phyloP scores from a whole-genome alignment of 2,329 filamentous ascomycete species.

The Aureobasidium zeae region DNA sequence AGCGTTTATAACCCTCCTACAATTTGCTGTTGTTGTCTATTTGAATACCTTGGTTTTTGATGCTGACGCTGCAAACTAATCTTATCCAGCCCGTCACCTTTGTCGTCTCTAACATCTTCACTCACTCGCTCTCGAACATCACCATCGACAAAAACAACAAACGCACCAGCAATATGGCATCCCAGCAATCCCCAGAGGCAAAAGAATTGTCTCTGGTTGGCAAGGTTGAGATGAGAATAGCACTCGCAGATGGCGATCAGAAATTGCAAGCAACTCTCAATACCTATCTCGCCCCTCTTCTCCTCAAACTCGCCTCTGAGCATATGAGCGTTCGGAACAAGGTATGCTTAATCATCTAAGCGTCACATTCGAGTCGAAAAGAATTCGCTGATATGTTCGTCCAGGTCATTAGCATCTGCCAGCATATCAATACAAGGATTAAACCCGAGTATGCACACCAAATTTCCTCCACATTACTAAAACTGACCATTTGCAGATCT shows the following conservation, averaged over 20 bases:
- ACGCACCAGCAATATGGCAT: conserved; percentile 25
- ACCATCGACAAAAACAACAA: no score
- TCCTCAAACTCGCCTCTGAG: conserved; percentile 79
- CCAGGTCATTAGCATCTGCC: conserved; percentile 57
- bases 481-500: conserved; percentile 29
- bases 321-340: conserved; percentile 72
- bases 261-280: conserved; percentile 72
- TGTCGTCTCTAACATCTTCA: neutral
- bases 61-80: neutral
- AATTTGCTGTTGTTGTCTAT: neutral
- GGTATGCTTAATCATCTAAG: conserved; percentile 31
- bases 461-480: conserved; percentile 17
- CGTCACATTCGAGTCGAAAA: neutral
- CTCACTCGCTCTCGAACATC: neutral
- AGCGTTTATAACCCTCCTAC: neutral
- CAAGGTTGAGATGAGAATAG: conserved; percentile 78
- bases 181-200: conserved; percentile 40
- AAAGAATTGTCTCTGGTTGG: conserved; percentile 74
- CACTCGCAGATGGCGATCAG: conserved; percentile 69
- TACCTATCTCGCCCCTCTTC: conserved; percentile 68
- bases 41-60: neutral
- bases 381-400: neutral
- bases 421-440: conserved; percentile 60
- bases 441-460: conserved; percentile 40
- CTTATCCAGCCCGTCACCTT: neutral